Percentiles rank a stretch among this genome's conserved stretches.
Evolutionary conservation across 148 eudicot genomes (phyloP).

Genomic region (Polygonum maritimum): DNA sequence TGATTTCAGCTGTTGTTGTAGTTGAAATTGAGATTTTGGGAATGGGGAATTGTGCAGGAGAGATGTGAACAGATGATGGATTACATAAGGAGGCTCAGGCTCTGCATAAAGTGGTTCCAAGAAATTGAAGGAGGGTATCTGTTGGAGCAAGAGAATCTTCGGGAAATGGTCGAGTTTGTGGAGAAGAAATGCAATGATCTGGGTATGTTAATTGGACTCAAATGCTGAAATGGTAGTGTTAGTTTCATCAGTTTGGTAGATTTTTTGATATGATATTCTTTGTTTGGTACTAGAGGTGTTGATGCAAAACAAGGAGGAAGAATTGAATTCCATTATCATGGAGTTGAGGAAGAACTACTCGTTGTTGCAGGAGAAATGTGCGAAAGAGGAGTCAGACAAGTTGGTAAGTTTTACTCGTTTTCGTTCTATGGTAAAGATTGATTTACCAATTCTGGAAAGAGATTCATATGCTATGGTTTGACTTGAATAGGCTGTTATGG

Average conservation of each 20-base stretch:
- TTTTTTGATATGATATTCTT: slow-evolving; percentile 11
- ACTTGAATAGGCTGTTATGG: slow-evolving; percentile 53
- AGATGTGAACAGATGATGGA: slow-evolving; percentile 91
- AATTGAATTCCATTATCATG: slow-evolving; percentile 70
- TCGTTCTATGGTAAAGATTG: not conserved
- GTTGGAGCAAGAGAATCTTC: slow-evolving; percentile 58
- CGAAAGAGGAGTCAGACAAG: slow-evolving; percentile 68
- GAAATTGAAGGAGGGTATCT: slow-evolving; percentile 66
- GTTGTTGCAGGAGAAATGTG: slow-evolving; percentile 61
- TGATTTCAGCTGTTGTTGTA: no score
- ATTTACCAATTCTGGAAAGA: not conserved
- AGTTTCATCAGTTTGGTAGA: not conserved
- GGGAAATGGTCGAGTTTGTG: slow-evolving; percentile 41
- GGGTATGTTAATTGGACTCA: slow-evolving; percentile 36
- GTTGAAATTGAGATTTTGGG: not conserved
- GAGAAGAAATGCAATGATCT: slow-evolving; percentile 63
- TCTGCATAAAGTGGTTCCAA: slow-evolving; percentile 83
- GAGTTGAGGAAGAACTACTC: slow-evolving; percentile 63
- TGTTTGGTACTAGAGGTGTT: slow-evolving; percentile 45
- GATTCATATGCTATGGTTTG: slow-evolving; percentile 6
- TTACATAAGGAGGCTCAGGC: slow-evolving; percentile 67
- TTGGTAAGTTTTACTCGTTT: slow-evolving; percentile 30
- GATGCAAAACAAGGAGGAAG: slow-evolving; percentile 86
- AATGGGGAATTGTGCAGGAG: slow-evolving; percentile 35
- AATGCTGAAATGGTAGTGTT: not conserved